Percentiles rank a stretch among this genome's conserved stretches.
These are phyloP conservation scores for Balamuthia mandrillaris DNA, from an alignment of 208 protist species.

Conservation along the genomic window DNA sequence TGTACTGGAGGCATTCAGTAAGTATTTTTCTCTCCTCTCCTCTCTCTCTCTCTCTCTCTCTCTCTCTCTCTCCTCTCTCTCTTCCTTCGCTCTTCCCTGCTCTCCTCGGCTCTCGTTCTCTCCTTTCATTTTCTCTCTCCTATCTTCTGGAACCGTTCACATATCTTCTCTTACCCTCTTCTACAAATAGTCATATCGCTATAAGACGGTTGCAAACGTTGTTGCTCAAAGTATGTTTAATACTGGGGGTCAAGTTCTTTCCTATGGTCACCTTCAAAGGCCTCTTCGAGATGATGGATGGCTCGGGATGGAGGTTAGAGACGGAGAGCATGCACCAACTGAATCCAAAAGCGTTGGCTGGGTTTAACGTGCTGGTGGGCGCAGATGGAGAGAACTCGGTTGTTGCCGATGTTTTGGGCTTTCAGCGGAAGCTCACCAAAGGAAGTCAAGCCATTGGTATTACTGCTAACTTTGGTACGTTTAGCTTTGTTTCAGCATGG, in stretches of 20 bases:
- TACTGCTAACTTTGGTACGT: slow-evolving; percentile 44
- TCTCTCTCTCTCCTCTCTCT: too few relatives aligned
- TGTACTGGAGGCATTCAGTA: slow-evolving; percentile 13
- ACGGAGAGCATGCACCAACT: too few relatives aligned
- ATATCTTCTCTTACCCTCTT: not conserved
- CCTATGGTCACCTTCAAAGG: not conserved
- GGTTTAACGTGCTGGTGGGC: slow-evolving; percentile 38
- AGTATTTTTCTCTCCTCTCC: too few relatives aligned
- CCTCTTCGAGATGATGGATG: too few relatives aligned
- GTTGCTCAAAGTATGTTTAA: not conserved
- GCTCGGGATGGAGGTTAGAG: too few relatives aligned
- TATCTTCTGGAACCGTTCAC: not conserved
- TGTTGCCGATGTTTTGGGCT: not conserved
- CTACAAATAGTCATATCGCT: slow-evolving; percentile 19
- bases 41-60: too few relatives aligned
- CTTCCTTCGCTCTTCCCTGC: not conserved
- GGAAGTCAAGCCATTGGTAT: slow-evolving; percentile 37
- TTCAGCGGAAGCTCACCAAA: too few relatives aligned
- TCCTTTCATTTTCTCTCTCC: not conserved
- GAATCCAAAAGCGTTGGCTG: too few relatives aligned
- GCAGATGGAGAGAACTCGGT: slow-evolving; percentile 38
- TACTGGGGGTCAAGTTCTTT: slow-evolving; percentile 2
- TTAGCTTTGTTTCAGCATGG: too few relatives aligned
- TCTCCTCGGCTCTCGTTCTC: not conserved
- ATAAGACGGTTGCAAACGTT: slow-evolving; percentile 14